These are phyloP conservation scores for Dionaea muscipula DNA, from an alignment of 179 eudicot species.

Conservation along the genomic window DNA sequence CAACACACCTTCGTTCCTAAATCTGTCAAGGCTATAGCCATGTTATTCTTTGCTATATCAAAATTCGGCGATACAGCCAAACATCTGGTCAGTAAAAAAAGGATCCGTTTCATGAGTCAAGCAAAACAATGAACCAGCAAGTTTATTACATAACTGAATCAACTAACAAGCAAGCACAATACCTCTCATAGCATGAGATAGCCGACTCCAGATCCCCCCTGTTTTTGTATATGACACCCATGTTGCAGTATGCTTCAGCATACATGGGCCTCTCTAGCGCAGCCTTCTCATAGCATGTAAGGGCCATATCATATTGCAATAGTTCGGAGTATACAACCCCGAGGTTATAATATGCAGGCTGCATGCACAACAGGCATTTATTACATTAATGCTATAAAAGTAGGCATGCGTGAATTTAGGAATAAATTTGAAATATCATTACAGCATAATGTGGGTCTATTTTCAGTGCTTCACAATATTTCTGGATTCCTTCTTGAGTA, in stretches of 20 bases:
- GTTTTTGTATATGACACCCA: conserved; percentile 97
- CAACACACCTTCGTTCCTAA: conserved; percentile 81
- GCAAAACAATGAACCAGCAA: conserved; percentile 3
- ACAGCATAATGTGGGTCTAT: conserved; percentile 93
- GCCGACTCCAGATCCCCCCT: conserved; percentile 94
- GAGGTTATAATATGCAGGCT: conserved; percentile 99
- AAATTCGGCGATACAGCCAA: conserved; percentile 95
- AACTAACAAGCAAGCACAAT: conserved; percentile 6
- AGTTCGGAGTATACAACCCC: conserved; percentile 98
- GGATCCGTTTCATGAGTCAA: conserved; percentile 7
- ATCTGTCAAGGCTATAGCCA: conserved; percentile 98
- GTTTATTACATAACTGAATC: neutral
- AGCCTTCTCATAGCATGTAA: conserved; percentile 92
- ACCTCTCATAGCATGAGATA: conserved; percentile 97
- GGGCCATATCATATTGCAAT: conserved; percentile 97
- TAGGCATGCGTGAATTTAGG: neutral
- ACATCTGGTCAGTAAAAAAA: conserved; percentile 51
- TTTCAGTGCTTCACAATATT: conserved; percentile 91
- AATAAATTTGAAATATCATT: conserved; percentile 12
- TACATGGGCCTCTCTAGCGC: conserved; percentile 97
- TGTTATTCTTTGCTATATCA: conserved; percentile 96
- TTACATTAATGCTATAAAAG: neutral
- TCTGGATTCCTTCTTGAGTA: conserved; percentile 91
- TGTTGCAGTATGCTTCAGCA: conserved; percentile 99
- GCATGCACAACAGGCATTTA: conserved; percentile 20